phyloP scores from a whole-genome alignment of 257 asterid species.

The Solanum paucissectum region DNA sequence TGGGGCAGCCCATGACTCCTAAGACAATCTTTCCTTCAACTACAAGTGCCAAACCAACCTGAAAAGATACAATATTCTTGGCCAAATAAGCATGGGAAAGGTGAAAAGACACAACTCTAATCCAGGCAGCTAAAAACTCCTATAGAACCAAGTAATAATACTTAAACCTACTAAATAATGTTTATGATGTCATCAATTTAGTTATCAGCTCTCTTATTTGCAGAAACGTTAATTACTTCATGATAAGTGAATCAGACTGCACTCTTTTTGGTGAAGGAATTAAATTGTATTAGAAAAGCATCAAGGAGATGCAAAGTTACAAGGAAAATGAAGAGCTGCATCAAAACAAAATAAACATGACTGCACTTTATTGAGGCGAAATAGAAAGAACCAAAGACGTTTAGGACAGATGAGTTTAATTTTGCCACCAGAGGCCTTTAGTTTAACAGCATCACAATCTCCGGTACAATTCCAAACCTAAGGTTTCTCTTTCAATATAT shows the following conservation, averaged over 20 bases:
- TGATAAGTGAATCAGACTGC: not conserved
- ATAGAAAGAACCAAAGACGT: not conserved
- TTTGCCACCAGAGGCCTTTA: not conserved
- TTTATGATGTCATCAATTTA: not conserved
- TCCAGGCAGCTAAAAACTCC: not conserved
- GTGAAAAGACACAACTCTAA: not conserved
- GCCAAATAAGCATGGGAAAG: not conserved
- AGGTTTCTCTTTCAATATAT: not conserved
- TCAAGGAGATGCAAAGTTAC: no score
- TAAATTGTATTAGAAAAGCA: not conserved
- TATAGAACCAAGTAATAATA: not conserved
- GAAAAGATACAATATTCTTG: constrained; percentile 9
- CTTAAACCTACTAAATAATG: not conserved
- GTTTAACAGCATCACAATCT: not conserved
- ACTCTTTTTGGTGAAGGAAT: not conserved
- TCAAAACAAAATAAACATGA: not conserved
- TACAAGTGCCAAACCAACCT: constrained; percentile 95
- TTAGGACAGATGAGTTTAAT: not conserved
- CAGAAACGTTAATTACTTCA: not conserved
- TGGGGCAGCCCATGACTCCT: constrained; percentile 98
- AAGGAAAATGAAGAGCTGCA: not conserved
- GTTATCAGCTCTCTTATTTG: not conserved
- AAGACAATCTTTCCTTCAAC: constrained; percentile 80
- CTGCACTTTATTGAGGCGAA: not conserved
- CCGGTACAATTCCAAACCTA: not conserved